Percentiles rank a stretch among this genome's conserved stretches.
These are phyloP conservation scores for Nissolia schottii DNA, from an alignment of 306 rosid genomes.

Conservation along the genomic window DNA sequence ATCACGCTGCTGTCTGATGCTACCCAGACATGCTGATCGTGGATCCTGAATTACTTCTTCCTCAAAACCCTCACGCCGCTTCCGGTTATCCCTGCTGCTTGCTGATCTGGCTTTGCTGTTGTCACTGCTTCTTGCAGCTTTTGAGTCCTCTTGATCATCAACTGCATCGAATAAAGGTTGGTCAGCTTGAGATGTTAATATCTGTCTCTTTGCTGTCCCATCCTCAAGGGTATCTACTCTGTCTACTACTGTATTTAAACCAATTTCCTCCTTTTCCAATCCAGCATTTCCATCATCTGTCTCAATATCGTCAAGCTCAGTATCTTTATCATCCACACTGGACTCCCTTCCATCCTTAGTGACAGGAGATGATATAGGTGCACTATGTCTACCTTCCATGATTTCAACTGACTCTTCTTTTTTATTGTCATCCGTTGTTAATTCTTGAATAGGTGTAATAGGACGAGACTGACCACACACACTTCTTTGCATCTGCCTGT, in stretches of 20 bases:
- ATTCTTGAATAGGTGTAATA: slow-evolving; percentile 42
- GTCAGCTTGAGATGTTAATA: slow-evolving; percentile 49
- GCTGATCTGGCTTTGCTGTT: slow-evolving; percentile 94
- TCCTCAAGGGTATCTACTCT: slow-evolving; percentile 36
- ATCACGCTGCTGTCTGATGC: slow-evolving; percentile 50
- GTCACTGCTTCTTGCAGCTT: slow-evolving; percentile 92
- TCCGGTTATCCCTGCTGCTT: slow-evolving; percentile 79
- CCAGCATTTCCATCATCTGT: slow-evolving; percentile 56
- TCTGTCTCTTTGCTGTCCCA: slow-evolving; percentile 43
- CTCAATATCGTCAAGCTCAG: slow-evolving; percentile 52
- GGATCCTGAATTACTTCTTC: slow-evolving; percentile 88
- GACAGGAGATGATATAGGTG: slow-evolving; percentile 51
- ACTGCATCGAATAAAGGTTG: slow-evolving; percentile 51
- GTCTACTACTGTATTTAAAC: slow-evolving; percentile 25
- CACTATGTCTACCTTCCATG: slow-evolving; percentile 53
- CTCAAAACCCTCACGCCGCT: slow-evolving; percentile 71
- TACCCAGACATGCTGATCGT: slow-evolving; percentile 47
- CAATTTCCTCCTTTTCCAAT: slow-evolving; percentile 51
- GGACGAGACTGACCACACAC: slow-evolving; percentile 47
- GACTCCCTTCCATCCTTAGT: slow-evolving; percentile 46
- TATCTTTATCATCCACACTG: slow-evolving; percentile 55
- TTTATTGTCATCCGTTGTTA: slow-evolving; percentile 29
- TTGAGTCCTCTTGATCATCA: slow-evolving; percentile 77
- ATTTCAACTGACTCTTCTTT: slow-evolving; percentile 76
- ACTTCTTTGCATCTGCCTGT: slow-evolving; percentile 51